Base-by-base conservation (phyloP, 163 green algal species). In the Scenedesmus sp. region DNA sequence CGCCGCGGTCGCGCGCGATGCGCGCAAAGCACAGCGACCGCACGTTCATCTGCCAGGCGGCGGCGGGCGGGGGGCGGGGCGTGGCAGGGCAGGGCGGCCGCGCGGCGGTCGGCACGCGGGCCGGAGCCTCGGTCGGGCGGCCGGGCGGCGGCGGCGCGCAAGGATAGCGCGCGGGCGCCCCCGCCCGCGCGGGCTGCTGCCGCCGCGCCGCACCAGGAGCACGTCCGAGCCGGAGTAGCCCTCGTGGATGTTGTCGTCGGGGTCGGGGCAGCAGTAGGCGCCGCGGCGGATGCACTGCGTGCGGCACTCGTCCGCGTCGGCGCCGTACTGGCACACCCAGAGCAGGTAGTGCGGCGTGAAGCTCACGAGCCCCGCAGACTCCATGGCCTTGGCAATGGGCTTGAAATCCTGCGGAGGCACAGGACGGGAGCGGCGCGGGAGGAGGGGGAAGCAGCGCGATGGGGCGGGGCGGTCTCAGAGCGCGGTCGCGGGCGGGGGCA, bases 271-370 rank as follows among this genome's bases (percentile, higher is more conserved):
- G 80, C 94, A 98, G 90, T 98, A 98, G 14, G 89, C 77, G 3
- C 94, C 93, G 17, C 91, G 45, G 26, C 73, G 78, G 80, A 88
- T 81, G 90, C 94, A 98, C 84, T 98, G 90, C 36, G 53, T 87
- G 60, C 85, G 70, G 85, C 92, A 97, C 51, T 81, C 72, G 9
- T 73, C 60, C 24, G 42, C 60, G 6, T 80, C 71, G 53, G 54
- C 31, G n/a, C 63, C 62, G 24, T 57, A 69, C 62, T 77, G 54
- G 86, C 93, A 97, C 45, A 85, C 64, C 91, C 92, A 97, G 6
- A 96, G 87, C 34, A 98, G 89, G 90, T 97, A 98, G 87, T 97
- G 95, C 3, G 95, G 95, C 44, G 83, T 87, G 84, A 98, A 98
- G 17, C 22, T 65, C 10, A 85, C 56, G n/a, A 80, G 44, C 28